Percentiles rank a stretch among this genome's conserved stretches.
Evolutionary conservation across 1,284 basidiomycete genomes (phyloP).

Genomic region (Ceratobasidium sp.): DNA sequence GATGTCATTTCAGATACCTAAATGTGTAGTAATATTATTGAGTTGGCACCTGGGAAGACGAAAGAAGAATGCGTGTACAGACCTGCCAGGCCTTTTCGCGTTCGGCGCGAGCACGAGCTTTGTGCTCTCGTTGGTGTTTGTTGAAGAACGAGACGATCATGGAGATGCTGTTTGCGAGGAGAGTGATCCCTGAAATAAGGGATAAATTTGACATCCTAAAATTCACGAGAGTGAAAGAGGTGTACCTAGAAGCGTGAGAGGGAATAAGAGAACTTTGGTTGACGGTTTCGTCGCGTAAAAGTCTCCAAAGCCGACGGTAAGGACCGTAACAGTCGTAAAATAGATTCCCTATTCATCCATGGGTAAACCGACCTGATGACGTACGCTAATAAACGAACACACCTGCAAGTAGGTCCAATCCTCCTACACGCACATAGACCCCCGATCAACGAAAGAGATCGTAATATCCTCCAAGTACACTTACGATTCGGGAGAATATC

Average conservation of each 20-base stretch:
- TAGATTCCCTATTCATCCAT: conserved; percentile 49
- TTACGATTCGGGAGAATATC: conserved; percentile 50
- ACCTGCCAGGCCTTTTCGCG: conserved; percentile 47
- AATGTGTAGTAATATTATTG: neutral
- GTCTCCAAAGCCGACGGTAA: conserved; percentile 51
- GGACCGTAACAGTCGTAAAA: conserved; percentile 50
- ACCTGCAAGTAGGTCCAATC: conserved; percentile 51
- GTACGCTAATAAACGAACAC: neutral
- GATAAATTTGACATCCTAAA: neutral
- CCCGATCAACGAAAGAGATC: neutral
- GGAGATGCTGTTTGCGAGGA: conserved; percentile 50
- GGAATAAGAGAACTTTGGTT: conserved; percentile 52
- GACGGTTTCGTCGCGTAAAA: conserved; percentile 44
- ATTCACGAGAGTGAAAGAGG: neutral
- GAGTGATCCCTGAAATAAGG: conserved; percentile 47
- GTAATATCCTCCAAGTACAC: neutral
- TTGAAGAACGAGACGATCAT: conserved; percentile 51
- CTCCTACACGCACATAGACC: conserved; percentile 44
- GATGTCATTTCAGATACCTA: conserved; percentile 12
- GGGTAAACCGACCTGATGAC: neutral
- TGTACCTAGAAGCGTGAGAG: conserved; percentile 49
- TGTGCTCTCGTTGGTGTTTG: conserved; percentile 29
- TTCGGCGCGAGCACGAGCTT: conserved; percentile 39
- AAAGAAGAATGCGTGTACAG: neutral
- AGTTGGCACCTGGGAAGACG: neutral